phyloP scores from a whole-genome alignment of 768 basidiomycete genomes.

The Termitomyces sp. region DNA sequence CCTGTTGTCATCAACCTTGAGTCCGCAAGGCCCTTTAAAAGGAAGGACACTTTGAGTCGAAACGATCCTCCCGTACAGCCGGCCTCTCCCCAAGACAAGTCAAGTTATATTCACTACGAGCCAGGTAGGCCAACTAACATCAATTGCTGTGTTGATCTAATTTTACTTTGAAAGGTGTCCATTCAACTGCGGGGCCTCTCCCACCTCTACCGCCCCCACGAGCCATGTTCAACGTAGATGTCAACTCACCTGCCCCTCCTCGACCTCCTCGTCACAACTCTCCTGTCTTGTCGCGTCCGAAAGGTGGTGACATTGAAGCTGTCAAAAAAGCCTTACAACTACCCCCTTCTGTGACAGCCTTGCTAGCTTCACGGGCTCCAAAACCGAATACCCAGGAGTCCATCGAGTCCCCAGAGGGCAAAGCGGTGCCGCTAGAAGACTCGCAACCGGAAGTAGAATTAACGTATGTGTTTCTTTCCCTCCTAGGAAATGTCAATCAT shows the following conservation, averaged over 20 bases:
- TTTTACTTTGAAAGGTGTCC: slow-evolving; percentile 34
- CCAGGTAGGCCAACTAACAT: slow-evolving; percentile 39
- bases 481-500: not conserved
- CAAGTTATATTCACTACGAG: slow-evolving; percentile 56
- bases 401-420: slow-evolving; percentile 6
- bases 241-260: slow-evolving; percentile 48
- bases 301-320: slow-evolving; percentile 48
- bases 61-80: slow-evolving; percentile 19
- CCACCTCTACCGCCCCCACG: slow-evolving; percentile 57
- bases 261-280: slow-evolving; percentile 63
- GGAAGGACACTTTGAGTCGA: slow-evolving; percentile 14
- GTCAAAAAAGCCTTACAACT: slow-evolving; percentile 60
- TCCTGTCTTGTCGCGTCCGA: slow-evolving; percentile 40
- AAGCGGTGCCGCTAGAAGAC: not conserved
- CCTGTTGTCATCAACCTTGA: slow-evolving; percentile 55
- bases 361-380: slow-evolving; percentile 28
- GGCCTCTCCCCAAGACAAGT: slow-evolving; percentile 21
- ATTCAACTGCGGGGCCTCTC: slow-evolving; percentile 71
- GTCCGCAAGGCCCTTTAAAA: slow-evolving; percentile 14
- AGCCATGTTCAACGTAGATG: slow-evolving; percentile 45
- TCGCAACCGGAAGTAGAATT: slow-evolving; percentile 4
- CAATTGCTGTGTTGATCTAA: slow-evolving; percentile 6
- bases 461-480: slow-evolving; percentile 12
- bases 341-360: slow-evolving; percentile 49
- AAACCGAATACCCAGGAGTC: slow-evolving; percentile 4